A percentile compares a stretch with the other conserved stretches of the same genome.
Evolutionary conservation across 106 monocot genomes (phyloP).

Genomic region (Platanthera guangdongensis): DNA sequence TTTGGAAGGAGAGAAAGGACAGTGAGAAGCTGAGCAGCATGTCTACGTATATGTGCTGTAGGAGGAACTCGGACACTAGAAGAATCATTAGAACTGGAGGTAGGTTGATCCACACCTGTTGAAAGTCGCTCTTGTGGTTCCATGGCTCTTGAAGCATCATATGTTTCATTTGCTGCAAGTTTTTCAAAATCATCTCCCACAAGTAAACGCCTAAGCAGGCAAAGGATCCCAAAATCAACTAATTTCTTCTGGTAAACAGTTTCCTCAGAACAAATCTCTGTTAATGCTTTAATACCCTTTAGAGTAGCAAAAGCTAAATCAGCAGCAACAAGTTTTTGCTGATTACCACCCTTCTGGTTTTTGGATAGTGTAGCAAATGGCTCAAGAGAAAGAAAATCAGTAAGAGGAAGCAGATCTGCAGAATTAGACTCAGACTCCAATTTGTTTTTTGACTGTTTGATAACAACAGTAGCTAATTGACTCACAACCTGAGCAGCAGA

Average conservation of each 20-base stretch:
- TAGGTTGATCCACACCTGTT: conserved; percentile 32
- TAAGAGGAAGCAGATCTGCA: conserved; percentile 33
- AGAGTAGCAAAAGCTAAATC: conserved; percentile 89
- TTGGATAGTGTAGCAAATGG: conserved; percentile 57
- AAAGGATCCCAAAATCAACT: conserved; percentile 66
- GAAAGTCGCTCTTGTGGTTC: conserved; percentile 41
- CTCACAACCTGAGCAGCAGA: conserved; percentile 62
- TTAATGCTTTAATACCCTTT: conserved; percentile 79
- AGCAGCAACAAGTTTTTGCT: conserved; percentile 66
- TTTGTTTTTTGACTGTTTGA: conserved; percentile 35
- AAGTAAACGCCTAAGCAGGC: conserved; percentile 73
- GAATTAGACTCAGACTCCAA: conserved; percentile 42
- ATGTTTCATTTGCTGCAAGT: conserved; percentile 81
- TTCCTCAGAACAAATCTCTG: conserved; percentile 83
- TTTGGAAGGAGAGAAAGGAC: conserved; percentile 70
- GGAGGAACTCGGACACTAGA: conserved; percentile 81
- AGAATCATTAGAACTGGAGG: conserved; percentile 39
- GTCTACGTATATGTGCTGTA: conserved; percentile 82
- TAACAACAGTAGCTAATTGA: conserved; percentile 61
- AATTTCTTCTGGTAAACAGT: conserved; percentile 52
- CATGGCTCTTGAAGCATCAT: conserved; percentile 68
- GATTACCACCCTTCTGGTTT: conserved; percentile 54
- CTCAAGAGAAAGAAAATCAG: conserved; percentile 76
- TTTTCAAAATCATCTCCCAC: conserved; percentile 90
- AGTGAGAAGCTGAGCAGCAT: conserved; percentile 78